Evolutionary conservation across 768 basidiomycete species (phyloP).

Genomic region (Tulasnella sp.): DNA sequence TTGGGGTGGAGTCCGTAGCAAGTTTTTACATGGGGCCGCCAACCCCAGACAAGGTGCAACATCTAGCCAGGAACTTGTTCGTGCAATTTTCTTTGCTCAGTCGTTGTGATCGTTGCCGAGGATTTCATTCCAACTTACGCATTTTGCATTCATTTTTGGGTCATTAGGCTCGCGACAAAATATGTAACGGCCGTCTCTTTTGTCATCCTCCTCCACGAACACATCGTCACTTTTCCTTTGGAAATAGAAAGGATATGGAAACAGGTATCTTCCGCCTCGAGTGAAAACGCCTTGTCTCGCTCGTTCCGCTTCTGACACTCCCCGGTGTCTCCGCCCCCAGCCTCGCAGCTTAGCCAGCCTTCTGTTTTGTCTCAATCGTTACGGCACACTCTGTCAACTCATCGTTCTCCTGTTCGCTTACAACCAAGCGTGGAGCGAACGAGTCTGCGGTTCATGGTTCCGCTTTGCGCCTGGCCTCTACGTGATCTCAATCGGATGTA

Average conservation of each 20-base stretch:
- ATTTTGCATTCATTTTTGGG: not conserved
- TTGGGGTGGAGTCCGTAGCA: not conserved
- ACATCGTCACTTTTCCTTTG: not conserved
- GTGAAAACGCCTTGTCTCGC: no score
- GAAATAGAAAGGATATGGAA: slow-evolving; percentile 19
- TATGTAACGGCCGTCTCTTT: slow-evolving; percentile 4
- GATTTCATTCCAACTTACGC: not conserved
- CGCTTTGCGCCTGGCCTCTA: slow-evolving; percentile 11
- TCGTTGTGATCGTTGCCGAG: not conserved
- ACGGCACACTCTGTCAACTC: slow-evolving; percentile 9
- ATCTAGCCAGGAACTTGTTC: not conserved
- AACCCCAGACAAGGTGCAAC: not conserved
- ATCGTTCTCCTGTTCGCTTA: not conserved
- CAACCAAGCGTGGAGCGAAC: slow-evolving; percentile 5
- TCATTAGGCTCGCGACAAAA: slow-evolving; percentile 11
- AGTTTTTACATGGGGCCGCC: not conserved
- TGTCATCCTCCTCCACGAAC: not conserved
- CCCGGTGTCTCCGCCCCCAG: not conserved
- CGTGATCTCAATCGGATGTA: slow-evolving; percentile 11
- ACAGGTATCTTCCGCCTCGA: not conserved
- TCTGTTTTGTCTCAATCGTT: slow-evolving; percentile 13
- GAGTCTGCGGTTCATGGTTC: slow-evolving; percentile 1
- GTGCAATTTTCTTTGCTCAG: not conserved
- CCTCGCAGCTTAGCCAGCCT: slow-evolving; percentile 9
- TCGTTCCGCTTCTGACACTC: not conserved